Base-by-base conservation (phyloP, 495 filamentous ascomycete genomes). In the Choiromyces venosus region DNA sequence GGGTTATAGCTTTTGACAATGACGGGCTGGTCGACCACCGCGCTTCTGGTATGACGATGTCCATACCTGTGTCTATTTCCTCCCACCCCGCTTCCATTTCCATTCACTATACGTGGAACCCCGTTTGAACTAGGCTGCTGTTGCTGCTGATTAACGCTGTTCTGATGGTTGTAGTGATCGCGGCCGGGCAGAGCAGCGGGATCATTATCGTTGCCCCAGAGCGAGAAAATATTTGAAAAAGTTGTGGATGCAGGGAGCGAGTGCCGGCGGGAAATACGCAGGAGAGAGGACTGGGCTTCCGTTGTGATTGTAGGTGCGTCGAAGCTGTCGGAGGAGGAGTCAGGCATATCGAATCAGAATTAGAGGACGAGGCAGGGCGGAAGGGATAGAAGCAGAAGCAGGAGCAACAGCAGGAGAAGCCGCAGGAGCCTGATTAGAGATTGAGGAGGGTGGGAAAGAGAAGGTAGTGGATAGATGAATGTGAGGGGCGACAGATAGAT, bases 1-100 rank as follows among this genome's bases (percentile, higher is more conserved):
- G 79, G 79, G 72, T 81, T 79, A 79, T 81, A 81, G 68, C 73
- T 81, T 46, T 76, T 79, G 71, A 81, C 80, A 74, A 81, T 76
- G 68, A 81, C 77, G 67, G 80, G 80, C 70, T 75, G 80, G 69
- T 81, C 73, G n/a, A 79, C 71, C 37, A 79, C 71, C 66, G 72
- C 76, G 56, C 75, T 73, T 75, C 79, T 72, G 39, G 80, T 81
- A 75, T 81, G 80, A 46, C 80, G 73, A 79, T 81, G 80, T 67
- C 80, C 80, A 76, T 81, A 81, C 66, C 76, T 73, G 71, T 81
- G 76, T 73, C 79, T 76, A 74, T 81, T 81, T 38, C 75, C 76
- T 69, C 76, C 71, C 69, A 74, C 66, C 71, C 75, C 67, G 42
- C 38, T 73, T 39, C 76, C 76, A 56, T 70, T 78, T 67, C 66